phyloP scores from a whole-genome alignment of 257 asterid genomes.

The Nemophila menziesii region DNA sequence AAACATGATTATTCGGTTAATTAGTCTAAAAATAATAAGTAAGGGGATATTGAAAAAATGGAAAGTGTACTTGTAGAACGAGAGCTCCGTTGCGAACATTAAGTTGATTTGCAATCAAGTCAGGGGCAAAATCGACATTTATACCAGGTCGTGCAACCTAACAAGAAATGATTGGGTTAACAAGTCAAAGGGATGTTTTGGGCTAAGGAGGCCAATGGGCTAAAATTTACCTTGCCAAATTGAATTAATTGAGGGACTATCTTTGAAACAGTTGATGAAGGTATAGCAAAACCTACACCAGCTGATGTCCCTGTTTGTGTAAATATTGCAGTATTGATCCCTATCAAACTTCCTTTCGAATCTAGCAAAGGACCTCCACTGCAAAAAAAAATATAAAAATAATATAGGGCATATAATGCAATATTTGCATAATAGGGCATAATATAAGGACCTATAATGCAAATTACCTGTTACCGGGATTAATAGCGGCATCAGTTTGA shows the following conservation, averaged over 20 bases:
- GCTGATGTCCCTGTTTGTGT: conserved; percentile 99
- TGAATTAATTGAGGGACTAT: conserved; percentile 92
- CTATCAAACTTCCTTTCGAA: conserved; percentile 79
- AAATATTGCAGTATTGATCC: conserved; percentile 93
- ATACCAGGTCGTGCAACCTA: conserved; percentile 82
- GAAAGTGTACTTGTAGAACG: conserved; percentile 45
- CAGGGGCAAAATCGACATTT: conserved; percentile 69
- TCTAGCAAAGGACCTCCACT: conserved; percentile 96
- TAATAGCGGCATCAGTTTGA: conserved; percentile 97
- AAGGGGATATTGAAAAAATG: conserved; percentile 1
- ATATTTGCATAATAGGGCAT: background rate
- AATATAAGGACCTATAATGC: too few species aligned
- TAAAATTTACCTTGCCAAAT: conserved; percentile 57
- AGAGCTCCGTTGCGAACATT: conserved; percentile 90
- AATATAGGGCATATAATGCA: background rate
- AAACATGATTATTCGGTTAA: background rate
- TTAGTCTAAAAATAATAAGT: background rate
- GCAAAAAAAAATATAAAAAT: conserved; percentile 15
- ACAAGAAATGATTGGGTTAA: too few species aligned
- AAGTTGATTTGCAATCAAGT: conserved; percentile 73
- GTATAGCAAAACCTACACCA: conserved; percentile 93
- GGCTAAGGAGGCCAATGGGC: too few species aligned
- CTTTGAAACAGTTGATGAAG: conserved; percentile 77
- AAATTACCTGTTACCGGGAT: conserved; percentile 92
- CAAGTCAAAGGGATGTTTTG: too few species aligned